Base-by-base conservation (phyloP, 805 yeast genomes). In the Metschnikowia anglica region DNA sequence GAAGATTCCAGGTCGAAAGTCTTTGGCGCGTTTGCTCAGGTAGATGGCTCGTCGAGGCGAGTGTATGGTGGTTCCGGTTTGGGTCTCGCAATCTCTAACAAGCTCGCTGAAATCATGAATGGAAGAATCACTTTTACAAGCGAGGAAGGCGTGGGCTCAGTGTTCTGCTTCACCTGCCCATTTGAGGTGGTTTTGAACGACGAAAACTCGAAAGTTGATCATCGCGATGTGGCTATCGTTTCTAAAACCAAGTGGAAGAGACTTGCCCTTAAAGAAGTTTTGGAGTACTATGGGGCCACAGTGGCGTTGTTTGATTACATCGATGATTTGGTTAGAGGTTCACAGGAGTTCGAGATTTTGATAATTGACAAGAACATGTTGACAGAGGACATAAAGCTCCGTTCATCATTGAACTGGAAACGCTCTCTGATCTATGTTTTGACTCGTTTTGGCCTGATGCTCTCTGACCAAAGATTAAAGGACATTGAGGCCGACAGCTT, bases 21-120 rank as follows among this genome's bases (percentile, higher is more conserved):
- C 4, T 76, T 76, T 53, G 70, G 76, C 5, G 78, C 79, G 3
- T 76, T 76, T 49, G 70, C 76, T 31, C 81, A 77, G 58, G 80
- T 74, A n/a, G 81, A 76, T 52, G 78, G 78, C 3, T 72, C 79
- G 8, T 68, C 79, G 1, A 61, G 76, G 43, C 55, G 81, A 46
- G 71, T 62, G 9, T 72, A 67, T 58, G 81, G 81, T 3, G 81
- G 81, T 2, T 66, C 80, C 0, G 80, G 80, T 0, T 55, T 74
- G 8, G 80, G 80, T 0, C 56, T 74, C 29, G 75, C 78, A 1
- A 74, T 74, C 25, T 69, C 74, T 24, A 72, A 71, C 53, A 72
- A 72, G 51, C 61, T 74, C 24, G 72, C 73, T 11, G 77, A 72
- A 36, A 53, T 73, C 13, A 74, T 74, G 79, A 72, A 72, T 13